Evolutionary conservation across 116 monocot genomes (phyloP), one percentile per base, ranked within the genome.

Genomic region (Posidonia oceanica): DNA sequence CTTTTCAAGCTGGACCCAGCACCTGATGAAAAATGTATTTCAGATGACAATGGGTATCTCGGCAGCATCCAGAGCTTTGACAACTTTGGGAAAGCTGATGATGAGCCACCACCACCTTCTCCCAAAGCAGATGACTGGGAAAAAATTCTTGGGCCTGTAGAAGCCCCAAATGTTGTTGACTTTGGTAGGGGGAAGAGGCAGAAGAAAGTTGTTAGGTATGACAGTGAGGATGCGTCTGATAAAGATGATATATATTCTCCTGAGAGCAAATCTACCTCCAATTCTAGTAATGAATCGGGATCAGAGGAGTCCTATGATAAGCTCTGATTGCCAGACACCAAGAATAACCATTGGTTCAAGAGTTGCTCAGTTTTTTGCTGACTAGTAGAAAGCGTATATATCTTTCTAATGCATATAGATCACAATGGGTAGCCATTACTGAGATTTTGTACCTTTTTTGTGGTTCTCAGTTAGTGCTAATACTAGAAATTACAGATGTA

Each of bases 21-120:
- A 14, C 63, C 64, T 17, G 82, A 69, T 11, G 85, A 82, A 52
- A 69, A 44, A 11, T 82, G 76, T 29, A 40, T 74, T 64, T 29
- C 67, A 15, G 86, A 86, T 42, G 77, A 80, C 3, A 66, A 77
- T 61, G 86, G 86, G 3, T 86, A 86, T 72, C 77, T 82, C 20
- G 86, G 82, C 16, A 80, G 74, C 51, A 86, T 86, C 48, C 75
- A 79, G 44, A 86, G 82, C 56, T 86, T 86, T 59, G 44, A 23
- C 48, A 64, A 22, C 60, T 60, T 60, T 67, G 82, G 71, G 7
- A 55, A 39, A 42, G 38, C 36, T 51, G 76, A 78, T 14, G 69
- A 67, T 16, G 75, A 67, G 17, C 68, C 38, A 51, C 64, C 69
- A 39, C 36, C 16, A 18, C 39, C 54, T 14, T 70, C 78, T 2